phyloP scores from a whole-genome alignment of 805 yeast species.

The Metschnikowia lochheadii region DNA sequence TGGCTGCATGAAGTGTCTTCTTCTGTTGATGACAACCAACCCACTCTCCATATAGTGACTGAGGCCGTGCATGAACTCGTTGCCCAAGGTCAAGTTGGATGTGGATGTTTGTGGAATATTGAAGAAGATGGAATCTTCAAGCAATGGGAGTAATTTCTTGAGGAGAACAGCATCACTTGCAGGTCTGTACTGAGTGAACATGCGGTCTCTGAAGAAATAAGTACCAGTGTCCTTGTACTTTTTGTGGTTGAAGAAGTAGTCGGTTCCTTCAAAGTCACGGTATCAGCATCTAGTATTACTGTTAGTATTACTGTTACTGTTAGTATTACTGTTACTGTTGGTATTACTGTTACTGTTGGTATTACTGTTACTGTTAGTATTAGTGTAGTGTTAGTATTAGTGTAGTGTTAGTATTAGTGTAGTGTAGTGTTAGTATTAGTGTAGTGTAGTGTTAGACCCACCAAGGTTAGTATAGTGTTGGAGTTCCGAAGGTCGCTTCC shows the following conservation, averaged over 20 bases:
- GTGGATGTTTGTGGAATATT: conserved; percentile 32
- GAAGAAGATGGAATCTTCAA: conserved; percentile 23
- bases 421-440: too few relatives aligned
- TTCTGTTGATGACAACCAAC: conserved; percentile 28
- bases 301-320: too few relatives aligned
- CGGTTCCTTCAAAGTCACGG: conserved; percentile 39
- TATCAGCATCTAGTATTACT: conserved; percentile 48
- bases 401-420: too few relatives aligned
- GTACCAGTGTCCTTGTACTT: conserved; percentile 33
- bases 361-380: too few relatives aligned
- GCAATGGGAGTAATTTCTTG: conserved; percentile 42
- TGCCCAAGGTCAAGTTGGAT: conserved; percentile 31
- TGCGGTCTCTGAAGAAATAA: conserved; percentile 16
- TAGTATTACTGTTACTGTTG: too few relatives aligned
- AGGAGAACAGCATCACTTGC: conserved; percentile 41
- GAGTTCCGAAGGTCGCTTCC: too few relatives aligned
- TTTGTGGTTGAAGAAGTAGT: conserved; percentile 29
- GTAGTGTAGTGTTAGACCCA: too few relatives aligned
- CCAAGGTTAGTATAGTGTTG: too few relatives aligned
- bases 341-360: too few relatives aligned
- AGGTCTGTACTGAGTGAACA: conserved; percentile 27
- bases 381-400: too few relatives aligned
- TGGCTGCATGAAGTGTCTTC: conserved; percentile 29
- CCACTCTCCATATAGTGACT: conserved; percentile 41
- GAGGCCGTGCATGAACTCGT: conserved; percentile 31